Percentiles rank a stretch among this genome's conserved stretches.
Conservation (phyloP, 2,329 filamentous ascomycete species). For the Ophiostoma novo-ulmi region DNA sequence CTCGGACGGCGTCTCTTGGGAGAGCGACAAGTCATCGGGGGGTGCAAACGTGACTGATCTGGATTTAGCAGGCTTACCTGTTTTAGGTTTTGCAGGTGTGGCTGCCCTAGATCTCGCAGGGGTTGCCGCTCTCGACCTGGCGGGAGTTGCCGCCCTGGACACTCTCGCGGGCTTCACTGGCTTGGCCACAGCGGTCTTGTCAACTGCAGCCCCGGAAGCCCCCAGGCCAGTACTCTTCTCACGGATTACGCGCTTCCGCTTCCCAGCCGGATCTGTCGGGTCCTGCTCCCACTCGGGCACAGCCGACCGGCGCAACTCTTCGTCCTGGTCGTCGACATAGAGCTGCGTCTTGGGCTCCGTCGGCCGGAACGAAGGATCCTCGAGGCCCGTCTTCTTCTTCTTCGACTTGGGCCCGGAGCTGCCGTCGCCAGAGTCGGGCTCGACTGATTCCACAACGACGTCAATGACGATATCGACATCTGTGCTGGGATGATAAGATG, state of each 20-base stretch:
- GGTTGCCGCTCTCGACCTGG: not conserved
- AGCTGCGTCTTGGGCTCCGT: not conserved
- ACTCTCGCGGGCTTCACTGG: not conserved
- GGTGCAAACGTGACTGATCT: not conserved
- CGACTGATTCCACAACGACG: not conserved
- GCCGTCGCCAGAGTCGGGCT: not conserved
- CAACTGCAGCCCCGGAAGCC: no score
- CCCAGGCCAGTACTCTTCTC: not conserved
- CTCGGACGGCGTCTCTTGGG: not conserved
- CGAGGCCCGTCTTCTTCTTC: conserved; percentile 5
- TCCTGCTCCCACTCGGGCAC: conserved; percentile 11
- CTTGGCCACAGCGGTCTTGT: not conserved
- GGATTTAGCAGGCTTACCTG: not conserved
- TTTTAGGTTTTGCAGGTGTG: not conserved
- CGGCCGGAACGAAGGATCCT: conserved; percentile 13
- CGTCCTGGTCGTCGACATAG: conserved; percentile 7
- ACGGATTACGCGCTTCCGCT: conserved; percentile 13
- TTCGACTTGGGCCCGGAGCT: not conserved
- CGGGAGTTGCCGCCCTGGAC: not conserved
- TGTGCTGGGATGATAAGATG: not conserved
- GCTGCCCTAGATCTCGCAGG: not conserved
- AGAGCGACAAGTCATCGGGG: not conserved
- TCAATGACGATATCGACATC: not conserved
- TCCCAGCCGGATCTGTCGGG: conserved; percentile 13
- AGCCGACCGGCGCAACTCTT: conserved; percentile 11